These are phyloP conservation scores for Aspergillus ochraceoroseus DNA, from an alignment of 2,329 filamentous ascomycete species.

Conservation along the genomic window DNA sequence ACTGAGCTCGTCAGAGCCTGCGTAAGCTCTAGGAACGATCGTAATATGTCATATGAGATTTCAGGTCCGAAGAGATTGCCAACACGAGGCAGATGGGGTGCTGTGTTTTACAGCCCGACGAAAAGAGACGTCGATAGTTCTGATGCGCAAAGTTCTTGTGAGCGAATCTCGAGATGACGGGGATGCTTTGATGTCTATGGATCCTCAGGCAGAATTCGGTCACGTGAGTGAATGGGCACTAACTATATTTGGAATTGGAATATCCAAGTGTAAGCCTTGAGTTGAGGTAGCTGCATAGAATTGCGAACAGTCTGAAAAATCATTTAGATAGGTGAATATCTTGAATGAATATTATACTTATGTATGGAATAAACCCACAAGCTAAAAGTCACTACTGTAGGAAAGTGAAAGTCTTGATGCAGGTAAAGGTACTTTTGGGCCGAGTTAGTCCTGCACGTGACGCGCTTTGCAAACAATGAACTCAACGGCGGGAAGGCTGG, in stretches of 20 bases:
- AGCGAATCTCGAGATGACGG: background rate
- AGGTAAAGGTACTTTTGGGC: background rate
- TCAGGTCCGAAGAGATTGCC: constrained; percentile 4
- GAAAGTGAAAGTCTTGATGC: background rate
- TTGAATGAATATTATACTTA: background rate
- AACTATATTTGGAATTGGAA: background rate
- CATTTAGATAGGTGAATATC: too few species aligned
- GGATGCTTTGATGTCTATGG: background rate
- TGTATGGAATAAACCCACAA: too few species aligned
- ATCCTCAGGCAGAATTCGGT: background rate
- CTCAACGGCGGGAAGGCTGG: constrained; percentile 7
- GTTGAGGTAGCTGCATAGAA: background rate
- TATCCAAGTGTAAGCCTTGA: background rate
- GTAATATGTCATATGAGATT: constrained; percentile 11
- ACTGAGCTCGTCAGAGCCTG: constrained; percentile 16
- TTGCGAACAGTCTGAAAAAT: too few species aligned
- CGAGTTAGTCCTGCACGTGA: constrained; percentile 7
- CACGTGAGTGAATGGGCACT: background rate
- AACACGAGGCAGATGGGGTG: background rate
- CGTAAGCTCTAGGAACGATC: constrained; percentile 9
- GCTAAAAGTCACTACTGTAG: too few species aligned
- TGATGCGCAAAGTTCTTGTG: background rate
- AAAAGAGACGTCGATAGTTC: background rate
- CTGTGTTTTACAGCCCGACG: background rate
- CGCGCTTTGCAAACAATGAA: constrained; percentile 10